Conservation (phyloP, 2,329 filamentous ascomycete genomes). For the Alternaria dauci region DNA sequence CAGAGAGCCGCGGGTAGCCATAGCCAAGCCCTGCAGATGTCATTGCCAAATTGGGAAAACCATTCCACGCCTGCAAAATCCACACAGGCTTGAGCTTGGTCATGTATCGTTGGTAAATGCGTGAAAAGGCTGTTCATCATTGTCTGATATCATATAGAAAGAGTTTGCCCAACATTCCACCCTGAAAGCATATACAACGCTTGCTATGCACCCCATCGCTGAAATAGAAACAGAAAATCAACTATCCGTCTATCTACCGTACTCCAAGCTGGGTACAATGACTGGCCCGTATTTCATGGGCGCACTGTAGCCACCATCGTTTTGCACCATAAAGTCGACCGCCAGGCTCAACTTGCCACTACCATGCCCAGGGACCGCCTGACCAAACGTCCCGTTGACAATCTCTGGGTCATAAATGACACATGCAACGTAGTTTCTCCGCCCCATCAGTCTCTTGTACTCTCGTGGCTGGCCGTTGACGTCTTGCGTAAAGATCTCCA, state of each 20-base stretch:
- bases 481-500: conserved; percentile 98
- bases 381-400: conserved; percentile 60
- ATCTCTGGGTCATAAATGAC: conserved; percentile 93
- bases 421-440: conserved; percentile 90
- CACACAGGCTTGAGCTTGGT: neutral
- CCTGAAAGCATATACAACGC: conserved; percentile 19
- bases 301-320: conserved; percentile 78
- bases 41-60: conserved; percentile 33
- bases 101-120: neutral
- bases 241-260: conserved; percentile 52
- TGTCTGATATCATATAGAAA: conserved; percentile 6
- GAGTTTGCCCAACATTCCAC: neutral
- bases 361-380: conserved; percentile 50
- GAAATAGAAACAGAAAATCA: conserved; percentile 13
- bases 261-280: conserved; percentile 77
- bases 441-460: conserved; percentile 89
- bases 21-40: conserved; percentile 30
- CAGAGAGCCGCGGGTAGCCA: conserved; percentile 9
- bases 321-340: conserved; percentile 96
- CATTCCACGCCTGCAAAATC: conserved; percentile 18
- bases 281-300: conserved; percentile 98
- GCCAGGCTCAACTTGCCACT: conserved; percentile 76
- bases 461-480: conserved; percentile 84
- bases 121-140: neutral
- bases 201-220: conserved; percentile 34